A percentile compares a stretch with the other conserved stretches of the same genome.
These are phyloP conservation scores for Kazachstania viticola DNA, from an alignment of 805 yeast genomes.

Conservation along the genomic window DNA sequence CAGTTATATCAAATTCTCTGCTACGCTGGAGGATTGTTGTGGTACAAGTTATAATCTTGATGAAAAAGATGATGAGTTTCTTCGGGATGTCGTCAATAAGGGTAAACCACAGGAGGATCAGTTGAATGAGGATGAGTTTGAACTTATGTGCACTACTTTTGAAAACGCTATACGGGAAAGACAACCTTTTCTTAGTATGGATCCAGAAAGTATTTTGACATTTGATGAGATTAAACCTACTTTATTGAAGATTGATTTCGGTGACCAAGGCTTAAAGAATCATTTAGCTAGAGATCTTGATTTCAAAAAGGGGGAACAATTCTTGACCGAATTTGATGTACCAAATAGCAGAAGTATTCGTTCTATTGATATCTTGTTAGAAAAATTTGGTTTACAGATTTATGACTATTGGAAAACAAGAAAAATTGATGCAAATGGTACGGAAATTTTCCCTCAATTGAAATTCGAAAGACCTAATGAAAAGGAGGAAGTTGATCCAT, in stretches of 20 bases:
- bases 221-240: conserved; percentile 56
- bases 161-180: conserved; percentile 66
- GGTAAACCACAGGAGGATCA: conserved; percentile 9
- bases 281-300: conserved; percentile 45
- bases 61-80: conserved; percentile 69
- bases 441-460: conserved; percentile 57
- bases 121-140: conserved; percentile 79
- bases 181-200: conserved; percentile 83
- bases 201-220: conserved; percentile 62
- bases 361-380: conserved; percentile 37
- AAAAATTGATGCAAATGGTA: conserved; percentile 59
- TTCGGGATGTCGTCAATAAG: conserved; percentile 21
- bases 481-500: conserved; percentile 89
- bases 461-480: conserved; percentile 81
- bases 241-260: conserved; percentile 31
- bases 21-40: conserved; percentile 90
- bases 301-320: conserved; percentile 32
- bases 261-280: conserved; percentile 43
- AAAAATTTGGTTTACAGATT: conserved; percentile 49
- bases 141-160: conserved; percentile 57
- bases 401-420: conserved; percentile 77
- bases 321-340: conserved; percentile 43
- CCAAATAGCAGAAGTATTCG: conserved; percentile 30
- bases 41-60: conserved; percentile 86
- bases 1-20: conserved; percentile 76